phyloP scores from a whole-genome alignment of 495 filamentous ascomycete genomes.

The Saxophila tyrrhenica region DNA sequence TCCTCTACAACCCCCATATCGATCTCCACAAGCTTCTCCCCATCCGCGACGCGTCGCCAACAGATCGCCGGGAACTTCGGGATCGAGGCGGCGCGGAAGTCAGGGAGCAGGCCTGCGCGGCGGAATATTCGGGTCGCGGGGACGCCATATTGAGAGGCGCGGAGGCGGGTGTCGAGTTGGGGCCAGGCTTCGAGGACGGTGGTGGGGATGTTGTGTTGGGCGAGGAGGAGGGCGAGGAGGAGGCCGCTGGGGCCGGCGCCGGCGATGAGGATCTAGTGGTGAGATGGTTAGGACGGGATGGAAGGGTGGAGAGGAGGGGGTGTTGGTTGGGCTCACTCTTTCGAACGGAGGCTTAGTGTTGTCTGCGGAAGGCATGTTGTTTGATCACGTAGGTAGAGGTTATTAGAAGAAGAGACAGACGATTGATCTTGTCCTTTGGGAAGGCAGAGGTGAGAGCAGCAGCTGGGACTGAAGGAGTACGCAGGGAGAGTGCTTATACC shows the following conservation, averaged over 20 bases:
- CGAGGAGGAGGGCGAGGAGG: conserved; percentile 17
- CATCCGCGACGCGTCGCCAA: conserved; percentile 13
- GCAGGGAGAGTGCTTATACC: too few relatives aligned
- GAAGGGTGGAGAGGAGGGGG: not conserved
- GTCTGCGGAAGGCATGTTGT: not conserved
- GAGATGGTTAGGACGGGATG: not conserved
- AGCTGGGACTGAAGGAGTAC: too few relatives aligned
- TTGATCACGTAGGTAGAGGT: not conserved
- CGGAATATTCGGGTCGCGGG: conserved; percentile 15
- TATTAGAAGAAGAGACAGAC: not conserved
- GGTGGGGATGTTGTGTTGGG: conserved; percentile 13
- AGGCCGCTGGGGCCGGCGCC: conserved; percentile 15
- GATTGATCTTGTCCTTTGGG: too few relatives aligned
- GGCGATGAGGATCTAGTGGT: conserved; percentile 10
- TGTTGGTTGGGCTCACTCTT: not conserved
- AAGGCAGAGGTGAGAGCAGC: too few relatives aligned
- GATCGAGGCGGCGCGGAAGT: conserved; percentile 15
- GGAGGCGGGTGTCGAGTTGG: conserved; percentile 10
- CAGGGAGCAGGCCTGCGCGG: conserved; percentile 11
- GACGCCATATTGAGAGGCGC: conserved; percentile 13
- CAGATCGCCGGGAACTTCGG: conserved; percentile 12
- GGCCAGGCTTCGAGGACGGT: conserved; percentile 17
- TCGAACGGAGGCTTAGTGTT: not conserved
- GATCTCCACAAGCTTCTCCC: conserved; percentile 14
- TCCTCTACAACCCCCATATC: conserved; percentile 14